These are phyloP conservation scores for Fusarium metavorans DNA, from an alignment of 2,329 filamentous ascomycete genomes.

Conservation along the genomic window DNA sequence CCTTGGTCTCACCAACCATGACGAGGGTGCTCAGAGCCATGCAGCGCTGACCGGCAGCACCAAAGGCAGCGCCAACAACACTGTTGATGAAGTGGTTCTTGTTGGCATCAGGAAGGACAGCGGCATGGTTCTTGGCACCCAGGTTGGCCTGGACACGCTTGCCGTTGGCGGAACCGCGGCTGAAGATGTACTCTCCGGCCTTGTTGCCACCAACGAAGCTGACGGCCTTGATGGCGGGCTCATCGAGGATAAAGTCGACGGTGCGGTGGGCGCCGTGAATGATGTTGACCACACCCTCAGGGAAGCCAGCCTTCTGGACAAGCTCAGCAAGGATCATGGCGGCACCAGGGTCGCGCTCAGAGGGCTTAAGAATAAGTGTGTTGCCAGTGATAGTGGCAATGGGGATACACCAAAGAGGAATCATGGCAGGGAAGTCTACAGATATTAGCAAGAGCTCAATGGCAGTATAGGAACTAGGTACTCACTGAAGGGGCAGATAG, in stretches of 20 bases:
- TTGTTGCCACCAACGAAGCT: conserved; percentile 90
- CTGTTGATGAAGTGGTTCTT: conserved; percentile 91
- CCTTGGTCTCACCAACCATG: conserved; percentile 85
- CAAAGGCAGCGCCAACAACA: conserved; percentile 85
- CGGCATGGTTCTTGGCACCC: conserved; percentile 89
- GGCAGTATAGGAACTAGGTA: conserved; percentile 23
- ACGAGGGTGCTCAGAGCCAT: conserved; percentile 89
- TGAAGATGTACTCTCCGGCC: conserved; percentile 89
- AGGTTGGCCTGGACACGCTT: conserved; percentile 91
- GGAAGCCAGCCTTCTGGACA: conserved; percentile 83
- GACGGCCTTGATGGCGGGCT: conserved; percentile 86
- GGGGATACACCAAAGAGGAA: conserved; percentile 90
- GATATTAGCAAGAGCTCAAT: conserved; percentile 13
- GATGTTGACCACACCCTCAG: conserved; percentile 84
- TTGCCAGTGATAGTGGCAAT: conserved; percentile 88
- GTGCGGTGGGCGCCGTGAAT: conserved; percentile 84
- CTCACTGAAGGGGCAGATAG: conserved; percentile 89
- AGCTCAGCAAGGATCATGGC: conserved; percentile 89
- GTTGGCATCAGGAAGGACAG: conserved; percentile 86
- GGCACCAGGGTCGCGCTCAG: conserved; percentile 85
- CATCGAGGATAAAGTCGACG: conserved; percentile 88
- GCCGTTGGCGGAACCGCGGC: conserved; percentile 82
- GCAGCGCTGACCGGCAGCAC: conserved; percentile 86
- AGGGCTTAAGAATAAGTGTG: conserved; percentile 86
- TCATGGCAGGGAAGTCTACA: conserved; percentile 91